Base-by-base conservation (phyloP, 2,329 filamentous ascomycete genomes). In the Lecanicillium sp. region DNA sequence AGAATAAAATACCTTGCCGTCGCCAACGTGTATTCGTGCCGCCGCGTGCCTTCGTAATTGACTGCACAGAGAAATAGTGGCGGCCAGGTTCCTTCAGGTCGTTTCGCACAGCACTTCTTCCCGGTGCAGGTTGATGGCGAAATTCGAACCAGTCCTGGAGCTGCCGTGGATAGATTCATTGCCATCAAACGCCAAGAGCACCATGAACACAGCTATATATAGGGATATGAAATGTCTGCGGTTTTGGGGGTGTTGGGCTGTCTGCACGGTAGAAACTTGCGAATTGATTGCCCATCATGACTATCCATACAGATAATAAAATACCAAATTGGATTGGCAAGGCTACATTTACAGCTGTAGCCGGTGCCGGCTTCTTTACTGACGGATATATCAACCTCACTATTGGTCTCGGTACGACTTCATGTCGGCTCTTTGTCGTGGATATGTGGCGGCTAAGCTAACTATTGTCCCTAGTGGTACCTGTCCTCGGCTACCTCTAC, bases 401-500 rank as follows among this genome's bases (percentile, higher is more conserved):
- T 35, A 35, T 35, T n/a, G 32, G 32, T 7, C 32, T 35, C 14
- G 32, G 32, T 35, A 35, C 14, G 32, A 9, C n/a, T n/a, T n/a
- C n/a, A n/a, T n/a, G n/a, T n/a, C n/a, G n/a, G n/a, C n/a, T n/a
- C n/a, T n/a, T 35, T 6, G 32, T 30, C 27, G 27, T 14, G 27
- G 27, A 8, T 30, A 11, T 35, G 32, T n/a, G 14, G 12, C n/a
- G 32, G 14, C 32, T 9, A 35, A 35, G 17, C 36, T 39, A 39
- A 39, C 19, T 5, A 10, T 7, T 20, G 8, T 39, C n/a, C n/a
- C 7, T 21, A 39, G 36, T 39, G 5, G 36, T 39, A 19, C 36
- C 36, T 10, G 36, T 39, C 21, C 36, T 39, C 21, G 36, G 36
- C 36, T 39, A 39, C 19, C 36, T 39, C 17, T 39, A 39, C 21